Conservation (phyloP, 352 stramenopile species). For the Thalassiosira mediterranea region DNA sequence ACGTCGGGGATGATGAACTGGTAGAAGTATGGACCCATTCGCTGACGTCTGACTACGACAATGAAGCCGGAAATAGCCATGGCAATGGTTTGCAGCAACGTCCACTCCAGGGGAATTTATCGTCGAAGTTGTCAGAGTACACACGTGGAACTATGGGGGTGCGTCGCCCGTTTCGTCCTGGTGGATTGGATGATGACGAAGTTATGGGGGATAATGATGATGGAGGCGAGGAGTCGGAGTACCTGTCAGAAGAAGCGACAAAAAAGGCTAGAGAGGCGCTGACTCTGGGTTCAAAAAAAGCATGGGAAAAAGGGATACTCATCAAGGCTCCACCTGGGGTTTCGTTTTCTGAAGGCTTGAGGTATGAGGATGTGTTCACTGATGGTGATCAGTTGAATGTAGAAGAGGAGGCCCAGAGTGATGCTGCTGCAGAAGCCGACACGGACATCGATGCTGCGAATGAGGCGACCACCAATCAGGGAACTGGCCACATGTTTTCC, state of each 20-base stretch:
- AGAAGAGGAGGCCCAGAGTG: constrained; percentile 8
- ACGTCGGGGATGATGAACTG: constrained; percentile 15
- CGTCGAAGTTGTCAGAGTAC: constrained; percentile 78
- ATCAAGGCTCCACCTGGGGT: constrained; percentile 68
- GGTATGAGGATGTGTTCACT: constrained; percentile 68
- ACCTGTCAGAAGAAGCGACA: constrained; percentile 55
- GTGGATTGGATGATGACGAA: constrained; percentile 61
- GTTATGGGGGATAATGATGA: constrained; percentile 18
- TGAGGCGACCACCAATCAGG: background rate
- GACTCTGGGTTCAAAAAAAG: constrained; percentile 57
- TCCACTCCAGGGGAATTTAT: constrained; percentile 71
- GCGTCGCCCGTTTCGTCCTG: constrained; percentile 65
- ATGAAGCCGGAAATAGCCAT: constrained; percentile 1
- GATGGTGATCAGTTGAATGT: constrained; percentile 27
- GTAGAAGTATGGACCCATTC: constrained; percentile 58
- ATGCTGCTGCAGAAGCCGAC: constrained; percentile 2
- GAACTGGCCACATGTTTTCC: constrained; percentile 9
- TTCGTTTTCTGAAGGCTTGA: constrained; percentile 67
- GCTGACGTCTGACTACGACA: constrained; percentile 21
- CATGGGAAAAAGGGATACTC: constrained; percentile 66
- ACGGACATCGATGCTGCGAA: constrained; percentile 8
- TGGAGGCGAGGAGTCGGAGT: constrained; percentile 22
- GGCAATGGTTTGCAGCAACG: constrained; percentile 37
- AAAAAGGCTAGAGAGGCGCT: constrained; percentile 52
- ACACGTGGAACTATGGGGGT: constrained; percentile 67